phyloP scores from a whole-genome alignment of 2,329 filamentous ascomycete genomes.

The Clarireedia monteithiana region DNA sequence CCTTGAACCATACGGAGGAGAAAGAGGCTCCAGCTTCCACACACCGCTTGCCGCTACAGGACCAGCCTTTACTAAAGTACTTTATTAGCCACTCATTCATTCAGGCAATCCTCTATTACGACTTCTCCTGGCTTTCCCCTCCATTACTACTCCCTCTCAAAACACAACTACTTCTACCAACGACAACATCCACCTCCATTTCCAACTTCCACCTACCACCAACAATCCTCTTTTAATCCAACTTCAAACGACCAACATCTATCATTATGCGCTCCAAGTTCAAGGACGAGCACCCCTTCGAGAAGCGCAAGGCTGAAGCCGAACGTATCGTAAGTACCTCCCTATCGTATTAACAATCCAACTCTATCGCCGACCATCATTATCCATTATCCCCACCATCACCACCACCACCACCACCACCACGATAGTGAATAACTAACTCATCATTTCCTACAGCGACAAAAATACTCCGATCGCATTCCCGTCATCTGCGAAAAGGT shows the following conservation, averaged over 20 bases:
- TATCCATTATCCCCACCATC: slow-evolving; percentile 1
- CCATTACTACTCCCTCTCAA: neutral
- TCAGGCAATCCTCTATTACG: neutral
- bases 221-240: neutral
- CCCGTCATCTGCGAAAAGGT: slow-evolving; percentile 99
- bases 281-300: slow-evolving; percentile 99
- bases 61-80: neutral
- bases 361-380: slow-evolving; percentile 3
- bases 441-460: slow-evolving; percentile 43
- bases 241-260: slow-evolving; percentile 27
- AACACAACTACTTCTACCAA: slow-evolving; percentile 8
- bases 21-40: neutral
- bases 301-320: slow-evolving; percentile 99
- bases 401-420: neutral
- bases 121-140: neutral
- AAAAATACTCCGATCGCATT: slow-evolving; percentile 98
- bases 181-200: neutral
- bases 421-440: neutral
- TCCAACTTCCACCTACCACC: neutral
- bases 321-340: slow-evolving; percentile 52
- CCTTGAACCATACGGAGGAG: too few species aligned
- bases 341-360: slow-evolving; percentile 1
- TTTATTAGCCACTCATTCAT: neutral
- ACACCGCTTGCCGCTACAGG: slow-evolving; percentile 4
- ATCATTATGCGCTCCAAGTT: slow-evolving; percentile 94